Base-by-base conservation (phyloP, 192 early-diverging fungal genomes). In the Coemansia sp. region DNA sequence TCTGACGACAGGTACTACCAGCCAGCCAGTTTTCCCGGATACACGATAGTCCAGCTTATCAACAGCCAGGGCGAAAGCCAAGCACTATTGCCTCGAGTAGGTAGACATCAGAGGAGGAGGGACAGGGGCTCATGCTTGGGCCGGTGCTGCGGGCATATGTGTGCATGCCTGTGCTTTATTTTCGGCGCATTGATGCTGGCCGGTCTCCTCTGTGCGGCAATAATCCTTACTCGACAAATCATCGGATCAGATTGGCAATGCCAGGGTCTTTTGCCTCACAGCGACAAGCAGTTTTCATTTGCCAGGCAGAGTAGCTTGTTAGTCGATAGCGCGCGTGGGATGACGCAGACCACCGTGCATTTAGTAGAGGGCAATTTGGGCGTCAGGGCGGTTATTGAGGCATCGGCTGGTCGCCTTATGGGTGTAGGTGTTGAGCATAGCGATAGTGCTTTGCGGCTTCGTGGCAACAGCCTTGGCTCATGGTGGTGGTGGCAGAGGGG, bases 21-120 rank as follows among this genome's bases (percentile, higher is more conserved):
- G 24, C 81, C 81, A 9, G 81, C 76, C 11, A 83, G 81, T 31
- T 83, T 83, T 29, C 81, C 81, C 16, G 81, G 81, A 16, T 83
- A 78, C 72, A 65, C 72, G 12, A 70, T 68, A 15, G 67, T 83
- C 29, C 80, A 74, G 12, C 12, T 78, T 24, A 68, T 66, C 34
- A 72, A 71, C 34, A 72, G 69, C 2, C 7, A 27, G 12, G 69
- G 61, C 22, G 79, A 76, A 24, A 36, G 34, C 22, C 68, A 78
- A 34, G 61, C 72, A 34, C 44, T 78, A 62, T 71, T 76, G 66
- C 36, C 60, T 5, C 39, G 39, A 11, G 31, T 33, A 16, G 53
- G 36, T 11, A 24, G 47, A 24, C 12, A 29, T 39, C 57, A 3
- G 18, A 16, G 1, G 0, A 62, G 27, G 33, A 27, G 50, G 74